phyloP scores from a whole-genome alignment of 495 filamentous ascomycete species.

The Neurospora intermedia region DNA sequence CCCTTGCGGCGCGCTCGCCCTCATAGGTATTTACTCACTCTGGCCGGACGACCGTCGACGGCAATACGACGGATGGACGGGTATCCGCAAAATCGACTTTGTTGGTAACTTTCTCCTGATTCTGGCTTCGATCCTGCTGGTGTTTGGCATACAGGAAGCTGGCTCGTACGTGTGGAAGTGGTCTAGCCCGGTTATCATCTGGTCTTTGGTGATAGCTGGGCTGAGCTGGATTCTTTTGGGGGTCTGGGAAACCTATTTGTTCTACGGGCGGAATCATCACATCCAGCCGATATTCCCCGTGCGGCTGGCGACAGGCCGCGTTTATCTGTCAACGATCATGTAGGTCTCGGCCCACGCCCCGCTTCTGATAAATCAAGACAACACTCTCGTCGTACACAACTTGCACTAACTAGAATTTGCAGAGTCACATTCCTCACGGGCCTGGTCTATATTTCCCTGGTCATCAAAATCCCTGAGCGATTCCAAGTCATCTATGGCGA shows the following conservation, averaged over 20 bases:
- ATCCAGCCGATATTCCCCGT: constrained; percentile 34
- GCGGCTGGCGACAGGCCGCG: constrained; percentile 24
- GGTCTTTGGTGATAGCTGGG: constrained; percentile 30
- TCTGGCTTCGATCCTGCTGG: constrained; percentile 42
- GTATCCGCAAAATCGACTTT: constrained; percentile 41
- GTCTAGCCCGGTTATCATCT: constrained; percentile 34
- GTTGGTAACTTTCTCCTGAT: constrained; percentile 46
- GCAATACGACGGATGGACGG: constrained; percentile 13
- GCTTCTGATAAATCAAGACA: constrained; percentile 8
- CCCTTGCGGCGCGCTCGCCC: constrained; percentile 45
- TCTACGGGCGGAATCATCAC: constrained; percentile 14
- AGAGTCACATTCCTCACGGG: constrained; percentile 43
- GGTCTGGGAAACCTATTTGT: constrained; percentile 33
- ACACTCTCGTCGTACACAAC: neutral
- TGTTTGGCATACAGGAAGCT: constrained; percentile 49
- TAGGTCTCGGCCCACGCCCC: constrained; percentile 11
- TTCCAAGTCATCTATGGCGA: constrained; percentile 47
- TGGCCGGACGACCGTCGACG: constrained; percentile 25
- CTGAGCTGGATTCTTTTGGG: constrained; percentile 37
- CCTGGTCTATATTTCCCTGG: constrained; percentile 44
- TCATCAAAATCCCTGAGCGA: constrained; percentile 50
- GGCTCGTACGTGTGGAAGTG: constrained; percentile 36
- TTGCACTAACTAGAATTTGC: constrained; percentile 11
- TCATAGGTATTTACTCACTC: constrained; percentile 47
- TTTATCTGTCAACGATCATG: constrained; percentile 32